phyloP scores from a whole-genome alignment of 2,329 filamentous ascomycete genomes.

The Penicillium olsonii region DNA sequence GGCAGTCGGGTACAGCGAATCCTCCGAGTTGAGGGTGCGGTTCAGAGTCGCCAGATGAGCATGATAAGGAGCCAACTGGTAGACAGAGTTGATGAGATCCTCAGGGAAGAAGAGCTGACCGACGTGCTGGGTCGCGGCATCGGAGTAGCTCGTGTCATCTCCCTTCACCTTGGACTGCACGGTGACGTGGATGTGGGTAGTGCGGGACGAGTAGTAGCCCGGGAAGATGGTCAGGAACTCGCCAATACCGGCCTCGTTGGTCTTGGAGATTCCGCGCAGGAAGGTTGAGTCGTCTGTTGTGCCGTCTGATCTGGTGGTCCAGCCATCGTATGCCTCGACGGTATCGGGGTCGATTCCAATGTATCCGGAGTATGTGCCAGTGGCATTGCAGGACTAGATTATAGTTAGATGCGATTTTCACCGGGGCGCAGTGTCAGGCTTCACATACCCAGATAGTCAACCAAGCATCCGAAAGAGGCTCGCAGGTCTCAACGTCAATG shows the following conservation, averaged over 20 bases:
- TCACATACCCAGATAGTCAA: conserved; percentile 1
- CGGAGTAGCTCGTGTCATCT: conserved; percentile 8
- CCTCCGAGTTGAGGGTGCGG: conserved; percentile 3
- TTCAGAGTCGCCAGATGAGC: conserved; percentile 6
- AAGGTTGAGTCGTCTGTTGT: conserved; percentile 12
- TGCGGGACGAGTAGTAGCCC: conserved; percentile 11
- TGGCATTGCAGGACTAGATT: conserved; percentile 15
- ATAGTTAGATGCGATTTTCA: no score
- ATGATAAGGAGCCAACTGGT: conserved; percentile 12
- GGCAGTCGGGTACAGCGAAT: conserved; percentile 1
- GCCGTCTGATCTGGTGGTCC: conserved; percentile 4
- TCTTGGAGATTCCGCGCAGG: conserved; percentile 11
- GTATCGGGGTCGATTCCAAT: conserved; percentile 5
- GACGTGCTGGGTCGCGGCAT: conserved; percentile 8
- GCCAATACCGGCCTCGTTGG: conserved; percentile 8
- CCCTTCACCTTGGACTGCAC: conserved; percentile 9
- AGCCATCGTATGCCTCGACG: conserved; percentile 1
- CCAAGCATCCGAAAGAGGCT: conserved; percentile 12
- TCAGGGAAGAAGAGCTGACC: conserved; percentile 13
- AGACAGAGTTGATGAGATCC: conserved; percentile 11
- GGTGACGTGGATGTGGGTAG: conserved; percentile 12
- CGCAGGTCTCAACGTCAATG: conserved; percentile 13
- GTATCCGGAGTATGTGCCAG: conserved; percentile 10
- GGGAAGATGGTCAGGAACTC: conserved; percentile 13
- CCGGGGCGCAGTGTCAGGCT: no score